Percentiles rank a stretch among this genome's conserved stretches.
These are phyloP conservation scores for Ceratobasidium sp. DNA, from an alignment of 1,284 basidiomycete species.

Conservation along the genomic window DNA sequence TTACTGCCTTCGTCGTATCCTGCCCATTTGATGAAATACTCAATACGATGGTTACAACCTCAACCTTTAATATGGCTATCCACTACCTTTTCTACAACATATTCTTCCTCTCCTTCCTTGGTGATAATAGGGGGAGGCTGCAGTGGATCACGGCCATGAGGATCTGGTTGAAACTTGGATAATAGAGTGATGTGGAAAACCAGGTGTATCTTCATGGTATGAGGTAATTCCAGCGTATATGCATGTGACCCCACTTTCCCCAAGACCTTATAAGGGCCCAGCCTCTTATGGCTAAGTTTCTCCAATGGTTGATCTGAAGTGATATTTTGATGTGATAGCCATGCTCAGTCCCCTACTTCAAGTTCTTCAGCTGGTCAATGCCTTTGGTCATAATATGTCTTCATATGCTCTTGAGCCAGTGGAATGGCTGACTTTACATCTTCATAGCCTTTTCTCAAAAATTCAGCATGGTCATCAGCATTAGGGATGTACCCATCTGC, in stretches of 20 bases:
- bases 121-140: too few relatives aligned
- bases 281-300: background rate
- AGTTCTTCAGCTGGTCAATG: too few relatives aligned
- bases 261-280: background rate
- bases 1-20: too few relatives aligned
- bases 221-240: background rate
- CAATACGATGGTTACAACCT: too few relatives aligned
- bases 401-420: background rate
- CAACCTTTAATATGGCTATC: too few relatives aligned
- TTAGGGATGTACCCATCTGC: conserved; percentile 41
- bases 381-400: too few relatives aligned
- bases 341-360: background rate
- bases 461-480: too few relatives aligned
- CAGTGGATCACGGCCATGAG: background rate
- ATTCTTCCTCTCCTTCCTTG: too few relatives aligned
- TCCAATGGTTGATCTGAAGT: background rate
- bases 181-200: background rate
- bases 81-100: too few relatives aligned
- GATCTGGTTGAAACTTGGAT: background rate
- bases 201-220: background rate
- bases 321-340: background rate
- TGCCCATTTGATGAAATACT: too few relatives aligned
- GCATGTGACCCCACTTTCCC: background rate
- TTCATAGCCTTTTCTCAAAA: too few relatives aligned
- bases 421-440: too few relatives aligned